These are phyloP conservation scores for Basidiobolus meristosporus DNA, from an alignment of 371 early-diverging fungal genomes.

Conservation along the genomic window DNA sequence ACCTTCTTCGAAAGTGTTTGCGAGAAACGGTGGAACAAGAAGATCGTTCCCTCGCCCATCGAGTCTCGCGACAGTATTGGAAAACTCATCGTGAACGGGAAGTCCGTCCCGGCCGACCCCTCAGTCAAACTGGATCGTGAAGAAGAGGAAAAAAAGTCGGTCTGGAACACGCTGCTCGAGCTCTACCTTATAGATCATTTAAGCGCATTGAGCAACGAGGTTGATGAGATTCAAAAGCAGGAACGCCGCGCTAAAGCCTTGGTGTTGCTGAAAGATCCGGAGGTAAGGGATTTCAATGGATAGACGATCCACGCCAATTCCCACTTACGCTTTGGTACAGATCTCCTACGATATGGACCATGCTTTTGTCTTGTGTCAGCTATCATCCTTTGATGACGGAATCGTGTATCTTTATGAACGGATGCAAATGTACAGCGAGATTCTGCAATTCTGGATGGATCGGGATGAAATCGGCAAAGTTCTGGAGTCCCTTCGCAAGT, in stretches of 20 bases:
- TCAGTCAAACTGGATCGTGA: too few species aligned
- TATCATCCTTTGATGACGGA: constrained; percentile 63
- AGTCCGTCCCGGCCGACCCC: too few species aligned
- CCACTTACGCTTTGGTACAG: neutral
- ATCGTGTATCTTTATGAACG: constrained; percentile 71
- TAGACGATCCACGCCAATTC: neutral
- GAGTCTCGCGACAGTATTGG: too few species aligned
- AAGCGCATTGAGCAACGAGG: constrained; percentile 2
- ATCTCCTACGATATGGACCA: constrained; percentile 75
- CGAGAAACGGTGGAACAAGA: too few species aligned
- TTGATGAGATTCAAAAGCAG: constrained; percentile 7
- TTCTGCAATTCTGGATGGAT: constrained; percentile 62
- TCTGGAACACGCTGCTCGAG: constrained; percentile 82
- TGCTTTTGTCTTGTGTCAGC: constrained; percentile 71
- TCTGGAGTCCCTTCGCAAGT: constrained; percentile 51
- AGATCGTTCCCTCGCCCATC: too few species aligned
- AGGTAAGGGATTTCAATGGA: constrained; percentile 2
- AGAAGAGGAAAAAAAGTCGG: constrained; percentile 36
- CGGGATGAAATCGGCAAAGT: constrained; percentile 52
- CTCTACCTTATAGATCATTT: constrained; percentile 50
- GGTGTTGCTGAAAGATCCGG: constrained; percentile 23
- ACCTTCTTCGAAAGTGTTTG: constrained; percentile 46
- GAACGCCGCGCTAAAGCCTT: constrained; percentile 14
- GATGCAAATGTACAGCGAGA: constrained; percentile 58
- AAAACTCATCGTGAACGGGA: too few species aligned